phyloP scores from a whole-genome alignment of 805 yeast species.

The Starmerella floris region DNA sequence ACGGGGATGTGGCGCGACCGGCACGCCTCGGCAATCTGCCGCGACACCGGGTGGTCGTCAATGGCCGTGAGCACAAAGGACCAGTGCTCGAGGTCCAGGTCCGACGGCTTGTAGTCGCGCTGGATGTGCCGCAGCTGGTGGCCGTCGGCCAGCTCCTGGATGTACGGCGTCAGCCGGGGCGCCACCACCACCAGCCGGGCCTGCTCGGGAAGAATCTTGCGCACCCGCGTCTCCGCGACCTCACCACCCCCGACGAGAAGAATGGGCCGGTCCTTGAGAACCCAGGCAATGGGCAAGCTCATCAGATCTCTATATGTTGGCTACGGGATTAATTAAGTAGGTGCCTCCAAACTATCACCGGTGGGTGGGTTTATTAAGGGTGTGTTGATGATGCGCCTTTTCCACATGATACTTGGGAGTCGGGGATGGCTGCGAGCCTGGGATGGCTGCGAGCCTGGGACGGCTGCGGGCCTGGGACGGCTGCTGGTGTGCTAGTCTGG shows the following conservation, averaged over 20 bases:
- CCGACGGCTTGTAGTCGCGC: conserved; percentile 14
- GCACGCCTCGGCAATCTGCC: conserved; percentile 41
- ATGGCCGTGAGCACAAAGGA: conserved; percentile 62
- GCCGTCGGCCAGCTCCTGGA: conserved; percentile 33
- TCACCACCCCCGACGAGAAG: conserved; percentile 57
- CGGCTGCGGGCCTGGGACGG: no score
- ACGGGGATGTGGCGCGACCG: conserved; percentile 40
- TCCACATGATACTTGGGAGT: no score
- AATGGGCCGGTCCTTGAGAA: conserved; percentile 38
- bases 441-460: no score
- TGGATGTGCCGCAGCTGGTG: conserved; percentile 10
- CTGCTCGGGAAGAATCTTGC: conserved; percentile 53
- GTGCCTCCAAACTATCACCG: no score
- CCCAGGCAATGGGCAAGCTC: conserved; percentile 20
- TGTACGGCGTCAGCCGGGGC: conserved; percentile 33
- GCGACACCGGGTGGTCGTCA: conserved; percentile 51
- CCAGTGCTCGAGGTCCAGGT: conserved; percentile 33
- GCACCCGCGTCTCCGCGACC: conserved; percentile 59
- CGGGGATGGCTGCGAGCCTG: no score
- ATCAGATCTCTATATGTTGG: neutral
- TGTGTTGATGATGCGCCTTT: no score
- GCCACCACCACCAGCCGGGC: conserved; percentile 55
- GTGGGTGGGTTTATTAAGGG: no score
- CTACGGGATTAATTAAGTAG: no score
- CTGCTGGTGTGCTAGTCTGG: no score